Evolutionary conservation across 805 yeast species (phyloP), one percentile per base, ranked within the genome.

Genomic region (Nakazawaea siamensis): DNA sequence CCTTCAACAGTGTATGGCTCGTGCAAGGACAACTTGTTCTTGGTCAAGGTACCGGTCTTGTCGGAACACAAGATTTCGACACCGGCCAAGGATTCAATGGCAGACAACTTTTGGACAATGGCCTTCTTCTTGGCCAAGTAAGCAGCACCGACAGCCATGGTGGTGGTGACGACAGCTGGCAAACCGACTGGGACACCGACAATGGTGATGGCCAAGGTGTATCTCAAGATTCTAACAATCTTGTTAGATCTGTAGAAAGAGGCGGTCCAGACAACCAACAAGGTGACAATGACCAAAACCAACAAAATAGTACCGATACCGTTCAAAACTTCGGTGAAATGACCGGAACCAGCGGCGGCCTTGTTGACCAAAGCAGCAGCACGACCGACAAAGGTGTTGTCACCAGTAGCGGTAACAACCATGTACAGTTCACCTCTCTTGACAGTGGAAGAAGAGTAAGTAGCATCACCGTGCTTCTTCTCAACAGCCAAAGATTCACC

Each of bases 111-210:
- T 69, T 87, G 96, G 55, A 87, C 97, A 73, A 87, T 87, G 52
- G 96, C 96, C 69, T 85, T 85, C 69, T 86, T 87, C 77, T 86
- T 84, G 55, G 96, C 96, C 59, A 87, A 73, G 81, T 87, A 85
- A 60, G 96, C 95, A 64, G 96, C 97, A 79, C 97, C 97, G 67
- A 88, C 97, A 65, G 97, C 97, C 96, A 87, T 86, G 63, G 96
- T 87, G 55, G 95, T 87, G 73, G 96, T 87, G 51, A 86, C 95
- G 58, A 87, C 96, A 62, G 95, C 95, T 64, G 96, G 96, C 62
- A 87, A 78, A 82, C 96, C 96, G 50, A 87, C 96, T 63, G 96
- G 96, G 52, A 87, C 96, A 80, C 96, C 96, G 54, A 87, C 80
- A 67, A 87, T 85, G 70, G 95, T 87, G 64, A 87, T 86, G 52